Evolutionary conservation across 2,329 filamentous ascomycete genomes (phyloP).

Genomic region (Graphiopsis chlorocephala): DNA sequence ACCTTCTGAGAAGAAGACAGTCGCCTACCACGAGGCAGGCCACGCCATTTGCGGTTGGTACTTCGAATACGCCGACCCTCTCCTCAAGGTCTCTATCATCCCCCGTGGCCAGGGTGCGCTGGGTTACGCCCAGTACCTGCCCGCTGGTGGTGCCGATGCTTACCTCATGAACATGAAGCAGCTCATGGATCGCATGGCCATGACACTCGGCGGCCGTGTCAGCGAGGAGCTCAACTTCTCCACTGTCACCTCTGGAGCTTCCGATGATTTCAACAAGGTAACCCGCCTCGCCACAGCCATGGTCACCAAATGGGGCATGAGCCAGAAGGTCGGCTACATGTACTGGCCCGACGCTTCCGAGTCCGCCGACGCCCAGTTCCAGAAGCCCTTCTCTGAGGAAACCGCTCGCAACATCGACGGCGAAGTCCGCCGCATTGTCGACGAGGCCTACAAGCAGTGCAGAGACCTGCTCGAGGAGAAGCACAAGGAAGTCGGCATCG

Average conservation of each 20-base stretch:
- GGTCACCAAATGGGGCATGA: slow-evolving; percentile 99
- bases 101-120: slow-evolving; percentile 90
- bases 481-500: slow-evolving; percentile 81
- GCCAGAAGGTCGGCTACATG: slow-evolving; percentile 84
- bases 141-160: slow-evolving; percentile 80
- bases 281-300: slow-evolving; percentile 93
- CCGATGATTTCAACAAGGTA: slow-evolving; percentile 98
- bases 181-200: slow-evolving; percentile 99
- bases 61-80: slow-evolving; percentile 91
- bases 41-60: slow-evolving; percentile 99
- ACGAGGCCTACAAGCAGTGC: slow-evolving; percentile 90
- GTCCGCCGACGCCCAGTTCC: slow-evolving; percentile 15
- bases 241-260: slow-evolving; percentile 90
- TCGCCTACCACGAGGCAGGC: slow-evolving; percentile 96
- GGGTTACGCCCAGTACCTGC: slow-evolving; percentile 97
- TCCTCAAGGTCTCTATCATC: slow-evolving; percentile 98
- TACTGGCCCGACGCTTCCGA: slow-evolving; percentile 63
- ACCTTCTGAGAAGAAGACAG: slow-evolving; percentile 90
- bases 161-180: slow-evolving; percentile 96
- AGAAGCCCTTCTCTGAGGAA: slow-evolving; percentile 94
- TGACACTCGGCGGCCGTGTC: slow-evolving; percentile 94
- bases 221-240: slow-evolving; percentile 96
- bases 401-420: slow-evolving; percentile 89
- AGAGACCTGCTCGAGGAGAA: slow-evolving; percentile 76
- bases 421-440: slow-evolving; percentile 88